These are phyloP conservation scores for Erysimum pusillum DNA, from an alignment of 441 rosid species.

Conservation along the genomic window DNA sequence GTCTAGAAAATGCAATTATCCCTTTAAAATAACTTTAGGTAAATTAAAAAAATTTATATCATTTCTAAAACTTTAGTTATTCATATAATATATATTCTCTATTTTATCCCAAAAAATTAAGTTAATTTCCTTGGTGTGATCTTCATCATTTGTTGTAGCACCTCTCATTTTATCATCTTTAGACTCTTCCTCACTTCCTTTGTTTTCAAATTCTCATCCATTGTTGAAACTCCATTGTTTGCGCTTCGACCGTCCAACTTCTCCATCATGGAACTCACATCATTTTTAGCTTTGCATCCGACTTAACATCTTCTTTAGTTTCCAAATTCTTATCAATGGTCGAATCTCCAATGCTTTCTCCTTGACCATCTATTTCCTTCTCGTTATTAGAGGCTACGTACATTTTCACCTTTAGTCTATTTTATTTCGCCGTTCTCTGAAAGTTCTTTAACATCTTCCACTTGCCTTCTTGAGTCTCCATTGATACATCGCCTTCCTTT, in stretches of 20 bases:
- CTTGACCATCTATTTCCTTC: conserved; percentile 7
- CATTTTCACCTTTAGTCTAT: neutral
- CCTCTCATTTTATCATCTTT: too few species aligned
- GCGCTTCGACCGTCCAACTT: conserved; percentile 1
- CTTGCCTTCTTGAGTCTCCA: neutral
- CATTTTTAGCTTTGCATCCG: neutral
- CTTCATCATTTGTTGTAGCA: too few species aligned
- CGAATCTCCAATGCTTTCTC: neutral
- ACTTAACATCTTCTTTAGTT: conserved; percentile 2
- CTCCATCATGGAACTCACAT: neutral
- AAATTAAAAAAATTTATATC: too few species aligned
- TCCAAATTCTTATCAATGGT: conserved; percentile 7
- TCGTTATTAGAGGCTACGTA: neutral
- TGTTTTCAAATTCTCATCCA: too few species aligned
- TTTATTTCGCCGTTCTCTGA: neutral
- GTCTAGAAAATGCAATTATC: too few species aligned
- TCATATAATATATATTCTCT: too few species aligned
- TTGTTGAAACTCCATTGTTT: neutral
- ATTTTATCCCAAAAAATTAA: too few species aligned
- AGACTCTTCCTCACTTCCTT: too few species aligned
- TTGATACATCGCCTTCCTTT: conserved; percentile 3
- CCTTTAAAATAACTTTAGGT: too few species aligned
- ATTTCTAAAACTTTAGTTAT: too few species aligned
- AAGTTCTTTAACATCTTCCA: neutral
- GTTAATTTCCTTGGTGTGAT: too few species aligned